These are phyloP conservation scores for Xylaria scruposa DNA, from an alignment of 495 filamentous ascomycete genomes.

Conservation along the genomic window DNA sequence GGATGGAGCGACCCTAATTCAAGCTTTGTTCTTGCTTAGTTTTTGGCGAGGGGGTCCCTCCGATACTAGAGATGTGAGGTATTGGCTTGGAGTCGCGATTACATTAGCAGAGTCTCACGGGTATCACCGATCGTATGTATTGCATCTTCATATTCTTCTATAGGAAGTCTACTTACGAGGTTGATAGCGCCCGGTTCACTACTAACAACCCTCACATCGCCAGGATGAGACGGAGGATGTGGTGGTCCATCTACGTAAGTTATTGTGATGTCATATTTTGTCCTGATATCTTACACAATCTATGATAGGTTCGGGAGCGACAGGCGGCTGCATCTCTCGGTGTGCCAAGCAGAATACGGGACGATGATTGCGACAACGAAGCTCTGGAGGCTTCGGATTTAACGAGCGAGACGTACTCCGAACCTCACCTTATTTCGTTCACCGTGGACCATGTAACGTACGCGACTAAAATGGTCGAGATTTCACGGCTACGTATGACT, in stretches of 20 bases:
- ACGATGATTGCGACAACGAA: neutral
- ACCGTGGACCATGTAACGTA: neutral
- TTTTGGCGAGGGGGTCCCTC: conserved; percentile 2
- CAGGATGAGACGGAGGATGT: neutral
- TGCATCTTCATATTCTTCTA: neutral
- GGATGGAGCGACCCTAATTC: neutral
- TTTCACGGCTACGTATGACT: conserved; percentile 4
- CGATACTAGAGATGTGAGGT: conserved; percentile 4
- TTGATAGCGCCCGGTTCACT: neutral
- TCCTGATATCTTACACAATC: neutral
- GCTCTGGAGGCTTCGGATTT: neutral
- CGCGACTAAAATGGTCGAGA: conserved; percentile 6
- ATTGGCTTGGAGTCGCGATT: conserved; percentile 1
- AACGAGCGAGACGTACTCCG: neutral
- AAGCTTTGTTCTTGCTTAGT: conserved; percentile 7
- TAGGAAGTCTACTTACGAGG: neutral
- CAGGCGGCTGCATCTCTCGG: conserved; percentile 3
- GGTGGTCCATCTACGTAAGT: conserved; percentile 8
- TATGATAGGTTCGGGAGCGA: neutral
- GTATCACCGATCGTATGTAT: neutral
- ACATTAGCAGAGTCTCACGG: conserved; percentile 3
- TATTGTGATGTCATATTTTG: neutral
- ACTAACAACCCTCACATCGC: neutral
- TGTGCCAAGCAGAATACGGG: conserved; percentile 2
- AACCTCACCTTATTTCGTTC: neutral